Conservation (phyloP, 257 asterid genomes). For the Nicotiana paniculata region DNA sequence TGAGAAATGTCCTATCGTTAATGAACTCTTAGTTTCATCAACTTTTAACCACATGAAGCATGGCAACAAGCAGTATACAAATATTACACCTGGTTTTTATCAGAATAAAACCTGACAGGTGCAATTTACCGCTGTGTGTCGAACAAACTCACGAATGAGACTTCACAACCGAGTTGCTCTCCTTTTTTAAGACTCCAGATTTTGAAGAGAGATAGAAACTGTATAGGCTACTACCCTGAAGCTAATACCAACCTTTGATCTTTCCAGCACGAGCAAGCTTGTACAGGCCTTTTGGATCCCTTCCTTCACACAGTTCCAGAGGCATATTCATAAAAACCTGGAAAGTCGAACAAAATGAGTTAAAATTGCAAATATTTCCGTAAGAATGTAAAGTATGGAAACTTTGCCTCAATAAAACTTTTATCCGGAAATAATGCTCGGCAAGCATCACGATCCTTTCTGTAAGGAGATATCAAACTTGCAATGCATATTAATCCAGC, state of each 20-base stretch:
- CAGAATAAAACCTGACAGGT: neutral
- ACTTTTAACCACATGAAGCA: neutral
- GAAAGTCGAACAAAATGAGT: neutral
- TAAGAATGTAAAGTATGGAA: neutral
- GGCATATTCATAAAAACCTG: constrained; percentile 95
- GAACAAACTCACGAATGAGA: no score
- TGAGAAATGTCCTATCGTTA: neutral
- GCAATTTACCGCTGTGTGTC: neutral
- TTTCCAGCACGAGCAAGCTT: constrained; percentile 96
- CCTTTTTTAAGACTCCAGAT: neutral
- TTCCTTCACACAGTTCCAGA: constrained; percentile 74
- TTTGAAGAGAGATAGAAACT: neutral
- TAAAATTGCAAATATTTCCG: neutral
- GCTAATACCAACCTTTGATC: constrained; percentile 54
- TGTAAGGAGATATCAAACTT: constrained; percentile 91
- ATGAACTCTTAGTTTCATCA: neutral
- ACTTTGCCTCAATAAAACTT: constrained; percentile 71
- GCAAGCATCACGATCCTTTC: constrained; percentile 93
- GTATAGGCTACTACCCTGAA: neutral
- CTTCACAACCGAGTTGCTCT: neutral
- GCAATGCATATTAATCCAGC: constrained; percentile 96
- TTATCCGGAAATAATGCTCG: constrained; percentile 66
- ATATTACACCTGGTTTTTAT: no score
- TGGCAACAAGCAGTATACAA: neutral
- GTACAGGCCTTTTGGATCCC: constrained; percentile 98